Base-by-base conservation (phyloP, 495 filamentous ascomycete species). In the Penicillium pancosmium region DNA sequence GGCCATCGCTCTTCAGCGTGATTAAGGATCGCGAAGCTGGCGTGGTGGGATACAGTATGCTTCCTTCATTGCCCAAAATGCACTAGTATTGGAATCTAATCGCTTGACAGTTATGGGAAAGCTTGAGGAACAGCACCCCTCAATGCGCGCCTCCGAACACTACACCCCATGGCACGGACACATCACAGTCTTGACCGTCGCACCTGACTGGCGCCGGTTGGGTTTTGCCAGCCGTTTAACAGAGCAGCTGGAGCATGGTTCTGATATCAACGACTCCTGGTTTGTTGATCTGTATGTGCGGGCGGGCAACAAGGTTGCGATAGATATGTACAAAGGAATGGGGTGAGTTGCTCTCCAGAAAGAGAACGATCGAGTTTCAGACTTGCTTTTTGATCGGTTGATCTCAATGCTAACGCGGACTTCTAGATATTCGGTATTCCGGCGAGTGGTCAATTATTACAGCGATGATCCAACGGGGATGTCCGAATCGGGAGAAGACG, bases 81-180 rank as follows among this genome's bases (percentile, higher is more conserved):
- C 9, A 27, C 27, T 31, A 2, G 13, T 10, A 57, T 60, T 25
- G 15, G 40, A 2, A 19, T 10, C 16, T 5, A 38, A 19, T 27
- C 36, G n/a, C 60, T 64, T 46, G 31, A 44, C 58, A 97, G 94
- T 98, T 65, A 93, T 98, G 84, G 94, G 92, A 61, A 98, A 98
- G 76, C 80, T 94, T 53, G 95, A 98, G 78, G 87, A 91, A 64
- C 92, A 92, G 35, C 92, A 91, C 23, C 77, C 84, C 18, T 84
- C 83, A 55, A 82, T 86, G 71, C 75, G 82, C 50, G 83, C 85
- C 66, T 91, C 88, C 52, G 82, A 88, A 62, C 91, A 95, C 76
- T 96, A 93, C 74, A 89, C 93, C 18, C 93, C 95, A 23, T 98
- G 91, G 90, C 94, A 98, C 74, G 94, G 93, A 31, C 94, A 98